Percentiles rank a stretch among this genome's conserved stretches.
These are phyloP conservation scores for Fraxinus angustifolia DNA, from an alignment of 305 asterid species.

Conservation along the genomic window DNA sequence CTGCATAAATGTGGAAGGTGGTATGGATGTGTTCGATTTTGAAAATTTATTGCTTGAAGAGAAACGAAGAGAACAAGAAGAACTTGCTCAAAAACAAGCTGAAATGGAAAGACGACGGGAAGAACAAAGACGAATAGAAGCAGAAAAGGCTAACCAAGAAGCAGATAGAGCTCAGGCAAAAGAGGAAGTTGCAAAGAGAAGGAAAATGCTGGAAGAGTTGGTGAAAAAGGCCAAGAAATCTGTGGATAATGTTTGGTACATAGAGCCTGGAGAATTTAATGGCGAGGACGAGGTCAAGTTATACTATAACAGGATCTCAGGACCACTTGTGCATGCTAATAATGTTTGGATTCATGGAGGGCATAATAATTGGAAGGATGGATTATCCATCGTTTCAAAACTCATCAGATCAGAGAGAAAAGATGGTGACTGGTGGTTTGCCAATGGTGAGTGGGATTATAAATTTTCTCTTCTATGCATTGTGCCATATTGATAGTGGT, in stretches of 20 bases:
- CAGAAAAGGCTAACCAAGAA: conserved; percentile 65
- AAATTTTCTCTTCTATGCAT: conserved; percentile 20
- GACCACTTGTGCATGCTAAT: conserved; percentile 62
- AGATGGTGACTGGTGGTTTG: conserved; percentile 87
- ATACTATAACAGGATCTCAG: conserved; percentile 67
- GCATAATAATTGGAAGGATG: conserved; percentile 73
- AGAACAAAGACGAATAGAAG: conserved; percentile 71
- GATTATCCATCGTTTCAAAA: conserved; percentile 66
- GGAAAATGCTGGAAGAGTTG: conserved; percentile 42
- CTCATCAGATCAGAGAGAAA: conserved; percentile 48
- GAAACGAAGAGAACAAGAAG: conserved; percentile 72
- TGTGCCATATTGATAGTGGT: background rate
- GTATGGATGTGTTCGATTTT: conserved; percentile 69
- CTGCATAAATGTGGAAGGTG: conserved; percentile 69
- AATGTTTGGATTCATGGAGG: conserved; percentile 96
- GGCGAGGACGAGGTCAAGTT: conserved; percentile 58
- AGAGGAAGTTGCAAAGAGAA: conserved; percentile 58
- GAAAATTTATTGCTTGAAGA: conserved; percentile 92
- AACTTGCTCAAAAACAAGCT: conserved; percentile 59
- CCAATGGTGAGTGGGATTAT: conserved; percentile 57
- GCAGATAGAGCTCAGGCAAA: conserved; percentile 79
- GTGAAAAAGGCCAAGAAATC: conserved; percentile 45
- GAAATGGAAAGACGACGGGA: conserved; percentile 70
- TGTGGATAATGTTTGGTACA: conserved; percentile 61
- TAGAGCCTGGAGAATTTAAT: conserved; percentile 60